Percentiles rank a stretch among this genome's conserved stretches.
phyloP scores from a whole-genome alignment of 306 rosid species.

The Quercus glauca region DNA sequence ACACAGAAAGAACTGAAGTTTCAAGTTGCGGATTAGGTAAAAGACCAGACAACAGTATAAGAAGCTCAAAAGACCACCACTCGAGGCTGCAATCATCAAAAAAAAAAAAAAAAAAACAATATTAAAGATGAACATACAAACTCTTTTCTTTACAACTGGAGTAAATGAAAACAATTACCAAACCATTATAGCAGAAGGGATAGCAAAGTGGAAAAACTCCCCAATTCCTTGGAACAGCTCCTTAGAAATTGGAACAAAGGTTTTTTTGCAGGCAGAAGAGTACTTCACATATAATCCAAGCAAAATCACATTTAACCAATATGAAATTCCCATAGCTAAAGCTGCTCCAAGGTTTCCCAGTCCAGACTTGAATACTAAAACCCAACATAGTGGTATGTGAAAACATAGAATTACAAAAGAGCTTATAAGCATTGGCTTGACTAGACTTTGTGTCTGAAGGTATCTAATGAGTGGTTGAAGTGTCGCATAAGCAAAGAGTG shows the following conservation, averaged over 20 bases:
- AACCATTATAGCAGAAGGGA: conserved; percentile 76
- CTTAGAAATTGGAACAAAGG: conserved; percentile 50
- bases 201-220: conserved; percentile 55
- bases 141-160: background rate
- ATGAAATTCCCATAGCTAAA: conserved; percentile 57
- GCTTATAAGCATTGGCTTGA: conserved; percentile 53
- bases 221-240: conserved; percentile 50
- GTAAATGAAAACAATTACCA: conserved; percentile 38
- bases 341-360: conserved; percentile 65
- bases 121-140: background rate
- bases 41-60: conserved; percentile 60
- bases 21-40: conserved; percentile 82
- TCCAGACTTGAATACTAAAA: conserved; percentile 54
- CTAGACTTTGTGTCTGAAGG: conserved; percentile 67
- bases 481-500: conserved; percentile 63
- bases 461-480: conserved; percentile 60
- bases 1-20: conserved; percentile 73
- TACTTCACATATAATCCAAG: conserved; percentile 52
- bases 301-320: conserved; percentile 62
- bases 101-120: background rate
- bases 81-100: conserved; percentile 40
- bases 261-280: conserved; percentile 46
- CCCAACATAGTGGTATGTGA: conserved; percentile 64
- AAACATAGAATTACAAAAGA: conserved; percentile 39
- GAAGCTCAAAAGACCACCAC: conserved; percentile 75